Evolutionary conservation across 2,329 filamentous ascomycete species (phyloP), one percentile per base, ranked within the genome.

Genomic region (Aspergillus persii): DNA sequence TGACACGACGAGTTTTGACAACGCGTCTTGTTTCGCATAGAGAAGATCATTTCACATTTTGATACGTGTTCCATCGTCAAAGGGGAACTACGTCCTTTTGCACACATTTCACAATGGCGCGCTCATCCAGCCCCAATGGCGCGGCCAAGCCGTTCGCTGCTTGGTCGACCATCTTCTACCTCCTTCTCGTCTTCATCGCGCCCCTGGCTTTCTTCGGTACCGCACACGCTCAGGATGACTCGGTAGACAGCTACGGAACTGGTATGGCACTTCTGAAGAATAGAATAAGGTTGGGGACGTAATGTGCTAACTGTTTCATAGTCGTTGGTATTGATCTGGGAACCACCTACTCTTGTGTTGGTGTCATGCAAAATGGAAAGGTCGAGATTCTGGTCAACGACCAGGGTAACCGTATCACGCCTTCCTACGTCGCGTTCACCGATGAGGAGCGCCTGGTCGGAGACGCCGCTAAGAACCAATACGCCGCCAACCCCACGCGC

Each of bases 391-490:
- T 96, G 70, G 91, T 91, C 80, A 96, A 96, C 84, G 92, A 96
- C 80, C 92, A 96, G 84, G 92, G 92, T 84, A 92, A 96, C 87
- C 90, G 92, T 83, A 96, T 96, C 70, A 96, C 92, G 71, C 92
- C 92, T 57, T 96, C 92, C 66, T 96, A 95, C 80, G 92, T 96
- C 76, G 92, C 92, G 73, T 96, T 96, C 80, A 98, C 92, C 79
- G 93, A 98, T 72, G 92, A 97, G 66, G 95, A 98, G 81, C 89
- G 95, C 76, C 85, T 99, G 68, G 92, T 99, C 69, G 95, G 95
- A 85, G 95, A 99, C 79, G 92, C 95, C 73, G 92, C 92, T 73
- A 96, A 96, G 89, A 96, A 96, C 83, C 92, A 96, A 84, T 92
- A 90, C 74, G 88, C 90, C 64, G 79, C 87, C 58, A 94, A 94